Evolutionary conservation across 768 basidiomycete genomes (phyloP), one percentile per base, ranked within the genome.

Genomic region (Paxillus involutus): DNA sequence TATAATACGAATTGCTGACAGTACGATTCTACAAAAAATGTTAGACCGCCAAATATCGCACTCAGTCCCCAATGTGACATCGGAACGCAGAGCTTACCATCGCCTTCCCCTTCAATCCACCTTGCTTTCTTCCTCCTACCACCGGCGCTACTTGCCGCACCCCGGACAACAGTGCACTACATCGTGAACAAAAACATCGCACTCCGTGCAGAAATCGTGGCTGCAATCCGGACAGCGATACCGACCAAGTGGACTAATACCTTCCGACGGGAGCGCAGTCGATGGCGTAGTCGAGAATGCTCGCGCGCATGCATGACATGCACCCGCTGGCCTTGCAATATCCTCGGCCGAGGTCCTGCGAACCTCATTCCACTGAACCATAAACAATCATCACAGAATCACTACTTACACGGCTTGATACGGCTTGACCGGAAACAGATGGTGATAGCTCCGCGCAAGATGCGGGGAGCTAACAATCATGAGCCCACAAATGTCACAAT

Each of bases 401-500:
- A 33, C 8, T 5, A 81, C 93, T 71, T 71, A 95, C 94, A 94
- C 83, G 16, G 89, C 78, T 50, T 80, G 74, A 69, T 90, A 98
- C 3, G 85, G 78, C 62, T 89, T 91, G 39, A 98, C 97, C 0
- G 97, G 97, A 71, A 99, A 98, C 41, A 99, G 70, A 67, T 95
- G 94, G 60, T 94, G 89, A 67, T 95, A 96, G 64, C 95, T 98
- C 62, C 97, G 78, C 35, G 97, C 97, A 51, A 99, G 79, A 76
- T 98, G 97, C 13, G 97, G 96, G 47, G 94, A 94, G 71, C 91
- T 94, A 57, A 99, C 97, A 59, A 99, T 93, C 90, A 98, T 97
- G 60, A 99, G 75, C 8, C 93, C 92, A 62, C 97, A 99, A 32
- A 98, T 88, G 69, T 95, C 89, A 67, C 97, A 99, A 67, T 98